Conservation (phyloP, 1,284 basidiomycete species). For the Sporisorium sorghi region DNA sequence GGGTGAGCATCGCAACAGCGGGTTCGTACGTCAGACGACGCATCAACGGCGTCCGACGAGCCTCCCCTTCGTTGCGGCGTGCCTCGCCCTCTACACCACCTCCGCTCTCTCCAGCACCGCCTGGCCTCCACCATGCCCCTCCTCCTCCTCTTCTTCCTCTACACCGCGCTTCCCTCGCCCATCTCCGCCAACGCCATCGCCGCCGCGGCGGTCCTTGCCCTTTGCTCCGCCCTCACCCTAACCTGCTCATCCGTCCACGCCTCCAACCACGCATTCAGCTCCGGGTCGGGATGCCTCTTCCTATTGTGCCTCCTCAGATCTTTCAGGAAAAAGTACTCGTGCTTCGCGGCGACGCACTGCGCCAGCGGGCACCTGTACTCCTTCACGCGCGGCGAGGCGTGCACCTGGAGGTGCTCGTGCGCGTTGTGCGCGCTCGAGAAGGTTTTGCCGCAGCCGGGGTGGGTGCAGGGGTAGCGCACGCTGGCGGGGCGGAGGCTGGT, state of each 20-base stretch:
- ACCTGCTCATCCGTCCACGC: neutral
- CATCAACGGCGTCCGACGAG: too few relatives aligned
- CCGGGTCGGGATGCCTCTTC: neutral
- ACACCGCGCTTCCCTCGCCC: neutral
- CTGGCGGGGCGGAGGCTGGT: neutral
- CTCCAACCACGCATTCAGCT: neutral
- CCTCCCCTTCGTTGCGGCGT: too few relatives aligned
- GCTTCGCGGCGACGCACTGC: neutral
- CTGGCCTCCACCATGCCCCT: neutral
- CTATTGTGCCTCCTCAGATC: constrained; percentile 5
- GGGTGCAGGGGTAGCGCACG: neutral
- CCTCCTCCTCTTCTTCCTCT: too few relatives aligned
- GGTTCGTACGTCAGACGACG: too few relatives aligned
- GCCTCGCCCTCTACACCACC: neutral
- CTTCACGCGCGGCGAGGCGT: constrained; percentile 1
- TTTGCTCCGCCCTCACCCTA: neutral
- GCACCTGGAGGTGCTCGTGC: constrained; percentile 22
- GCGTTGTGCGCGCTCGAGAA: constrained; percentile 30
- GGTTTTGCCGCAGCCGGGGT: constrained; percentile 14
- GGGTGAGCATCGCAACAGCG: too few relatives aligned
- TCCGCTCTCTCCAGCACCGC: neutral
- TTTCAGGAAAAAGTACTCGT: constrained; percentile 16
- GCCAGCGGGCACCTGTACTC: neutral
- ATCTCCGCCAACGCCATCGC: neutral
- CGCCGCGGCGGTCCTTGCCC: neutral